Percentiles rank a stretch among this genome's conserved stretches.
Conservation (phyloP, 495 filamentous ascomycete genomes). For the Glonium stellatum region DNA sequence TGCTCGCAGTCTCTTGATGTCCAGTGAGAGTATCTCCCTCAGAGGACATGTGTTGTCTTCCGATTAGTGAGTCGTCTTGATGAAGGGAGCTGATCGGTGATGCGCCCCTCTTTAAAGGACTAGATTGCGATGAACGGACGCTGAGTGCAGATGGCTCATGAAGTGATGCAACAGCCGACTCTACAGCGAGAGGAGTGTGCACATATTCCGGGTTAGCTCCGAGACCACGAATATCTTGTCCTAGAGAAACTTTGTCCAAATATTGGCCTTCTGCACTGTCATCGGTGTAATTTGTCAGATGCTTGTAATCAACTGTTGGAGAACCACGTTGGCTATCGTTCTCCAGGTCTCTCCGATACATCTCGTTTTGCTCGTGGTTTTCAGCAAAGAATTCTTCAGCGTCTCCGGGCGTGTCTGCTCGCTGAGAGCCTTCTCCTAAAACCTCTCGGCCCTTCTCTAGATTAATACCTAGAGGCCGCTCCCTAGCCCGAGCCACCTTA, state of each 20-base stretch:
- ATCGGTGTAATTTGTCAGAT: conserved; percentile 56
- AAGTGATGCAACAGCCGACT: conserved; percentile 83
- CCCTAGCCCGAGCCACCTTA: conserved; percentile 42
- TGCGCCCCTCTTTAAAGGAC: conserved; percentile 15
- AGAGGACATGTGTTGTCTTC: background rate
- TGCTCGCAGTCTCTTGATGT: conserved; percentile 17
- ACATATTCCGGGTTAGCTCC: conserved; percentile 70
- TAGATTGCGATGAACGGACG: conserved; percentile 36
- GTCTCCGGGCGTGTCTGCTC: conserved; percentile 35
- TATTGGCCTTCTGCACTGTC: conserved; percentile 57
- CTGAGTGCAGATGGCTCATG: conserved; percentile 71
- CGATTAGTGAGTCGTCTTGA: background rate
- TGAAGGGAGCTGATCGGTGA: conserved; percentile 14
- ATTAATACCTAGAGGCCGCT: conserved; percentile 47
- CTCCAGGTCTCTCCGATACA: conserved; percentile 45
- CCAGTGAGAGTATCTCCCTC: background rate
- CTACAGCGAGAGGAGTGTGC: conserved; percentile 61
- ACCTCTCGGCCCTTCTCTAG: conserved; percentile 44
- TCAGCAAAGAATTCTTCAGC: conserved; percentile 47
- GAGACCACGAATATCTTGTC: conserved; percentile 59
- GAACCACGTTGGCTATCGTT: conserved; percentile 44
- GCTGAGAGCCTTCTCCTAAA: conserved; percentile 39
- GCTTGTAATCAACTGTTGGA: conserved; percentile 45
- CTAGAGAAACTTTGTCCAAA: conserved; percentile 54
- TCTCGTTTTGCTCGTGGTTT: conserved; percentile 49